These are phyloP conservation scores for Cercospora janseana DNA, from an alignment of 2,329 filamentous ascomycete genomes.

Conservation along the genomic window DNA sequence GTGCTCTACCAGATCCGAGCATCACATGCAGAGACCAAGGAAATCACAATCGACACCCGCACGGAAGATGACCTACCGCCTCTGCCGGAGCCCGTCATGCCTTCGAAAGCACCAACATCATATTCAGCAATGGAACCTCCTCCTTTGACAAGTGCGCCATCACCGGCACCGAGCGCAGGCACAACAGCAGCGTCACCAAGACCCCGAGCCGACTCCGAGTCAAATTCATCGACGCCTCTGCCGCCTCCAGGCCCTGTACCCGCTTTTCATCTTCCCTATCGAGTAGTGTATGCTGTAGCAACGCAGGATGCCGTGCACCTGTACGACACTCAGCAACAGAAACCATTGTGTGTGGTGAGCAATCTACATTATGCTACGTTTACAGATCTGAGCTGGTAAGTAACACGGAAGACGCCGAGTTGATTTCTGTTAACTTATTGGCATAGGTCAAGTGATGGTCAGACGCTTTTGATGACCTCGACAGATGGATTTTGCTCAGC, in stretches of 20 bases:
- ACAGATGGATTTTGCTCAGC: conserved; percentile 97
- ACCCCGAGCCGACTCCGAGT: conserved; percentile 49
- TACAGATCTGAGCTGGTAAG: conserved; percentile 91
- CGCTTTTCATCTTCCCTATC: conserved; percentile 82
- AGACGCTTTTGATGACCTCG: conserved; percentile 87
- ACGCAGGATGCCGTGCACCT: conserved; percentile 93
- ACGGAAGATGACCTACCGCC: conserved; percentile 78
- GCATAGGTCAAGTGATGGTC: conserved; percentile 69
- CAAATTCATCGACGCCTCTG: conserved; percentile 53
- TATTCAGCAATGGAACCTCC: conserved; percentile 79
- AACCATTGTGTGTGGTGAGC: conserved; percentile 89
- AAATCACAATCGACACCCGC: conserved; percentile 93
- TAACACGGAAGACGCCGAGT: conserved; percentile 13
- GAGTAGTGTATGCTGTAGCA: conserved; percentile 93
- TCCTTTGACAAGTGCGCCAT: conserved; percentile 58
- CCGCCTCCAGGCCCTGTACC: conserved; percentile 51
- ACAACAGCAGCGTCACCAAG: conserved; percentile 56
- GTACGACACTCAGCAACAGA: conserved; percentile 96
- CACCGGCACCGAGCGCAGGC: conserved; percentile 48
- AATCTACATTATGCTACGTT: conserved; percentile 97
- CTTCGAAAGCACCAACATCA: conserved; percentile 56
- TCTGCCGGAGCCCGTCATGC: conserved; percentile 75
- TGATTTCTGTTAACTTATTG: conserved; percentile 25
- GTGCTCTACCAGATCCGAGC: conserved; percentile 80
- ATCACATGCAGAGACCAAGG: conserved; percentile 64